Evolutionary conservation across 345 rosid genomes (phyloP), one percentile per base, ranked within the genome.

Genomic region (Camelina hispida): DNA sequence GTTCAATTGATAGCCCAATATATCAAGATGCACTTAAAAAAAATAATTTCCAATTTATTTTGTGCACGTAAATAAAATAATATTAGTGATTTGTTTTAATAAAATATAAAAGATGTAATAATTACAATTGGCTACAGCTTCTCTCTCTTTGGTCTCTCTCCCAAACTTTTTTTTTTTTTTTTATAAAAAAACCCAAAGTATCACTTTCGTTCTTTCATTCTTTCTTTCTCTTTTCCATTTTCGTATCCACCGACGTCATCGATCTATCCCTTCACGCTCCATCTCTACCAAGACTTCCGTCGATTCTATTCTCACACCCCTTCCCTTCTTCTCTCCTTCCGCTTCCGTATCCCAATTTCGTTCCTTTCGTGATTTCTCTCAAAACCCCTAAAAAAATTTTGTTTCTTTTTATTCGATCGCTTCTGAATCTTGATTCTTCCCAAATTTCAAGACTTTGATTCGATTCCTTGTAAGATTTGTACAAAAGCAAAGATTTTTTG

Each of bases 171-270:
- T 3, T 25, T 25, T 25, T 25, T 25, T 25, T 25, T 25, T 25
- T 25, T 25, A 0, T 35, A 25, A 15, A n/a, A 64, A 72, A 73
- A 46, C 47, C 68, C 51, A 15, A 6, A 46, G 69, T 14, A 44
- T 69, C 70, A 47, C 42, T 25, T 62, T 35, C 65, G 35, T 53
- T 40, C 62, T 28, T 2, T 55, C 60, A 32, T 6, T 62, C 57
- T 48, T 11, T 28, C 63, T 42, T 56, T 0, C 46, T 3, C 11
- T 35, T 61, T 37, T 16, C 30, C 20, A 5, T 28, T 64, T 38
- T 38, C 54, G n/a, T 50, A 8, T 42, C 62, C 60, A 64, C 81
- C 77, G 72, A 70, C 80, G 66, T 40, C 56, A 65, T 40, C 76
- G 55, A 62, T 71, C 60, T 15, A 47, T 25, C 4, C 37, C 32